Percentiles rank a stretch among this genome's conserved stretches.
Conservation (phyloP, 1,284 basidiomycete genomes). For the Heterobasidion irregulare region DNA sequence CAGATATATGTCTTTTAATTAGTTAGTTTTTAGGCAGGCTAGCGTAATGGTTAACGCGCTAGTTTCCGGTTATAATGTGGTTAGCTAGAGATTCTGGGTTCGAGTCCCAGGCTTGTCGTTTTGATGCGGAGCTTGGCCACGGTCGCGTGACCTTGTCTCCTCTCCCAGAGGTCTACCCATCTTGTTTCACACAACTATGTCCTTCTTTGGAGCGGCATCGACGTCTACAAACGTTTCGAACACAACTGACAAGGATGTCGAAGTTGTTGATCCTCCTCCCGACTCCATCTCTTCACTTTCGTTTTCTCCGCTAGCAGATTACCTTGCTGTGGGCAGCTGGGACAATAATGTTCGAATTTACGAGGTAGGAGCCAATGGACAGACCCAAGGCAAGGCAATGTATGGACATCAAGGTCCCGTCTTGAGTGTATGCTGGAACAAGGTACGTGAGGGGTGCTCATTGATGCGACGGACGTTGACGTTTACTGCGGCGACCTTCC, state of each 20-base stretch:
- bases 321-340: slow-evolving; percentile 73
- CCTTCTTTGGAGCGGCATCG: slow-evolving; percentile 30
- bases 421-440: slow-evolving; percentile 78
- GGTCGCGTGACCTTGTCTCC: neutral
- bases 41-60: slow-evolving; percentile 14
- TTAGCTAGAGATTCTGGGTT: slow-evolving; percentile 45
- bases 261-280: slow-evolving; percentile 63
- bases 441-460: slow-evolving; percentile 27
- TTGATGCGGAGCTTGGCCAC: slow-evolving; percentile 9
- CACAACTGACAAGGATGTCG: slow-evolving; percentile 55
- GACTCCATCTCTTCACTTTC: slow-evolving; percentile 69
- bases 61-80: slow-evolving; percentile 20
- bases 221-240: slow-evolving; percentile 17
- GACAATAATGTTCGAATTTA: slow-evolving; percentile 71
- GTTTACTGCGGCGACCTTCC: neutral
- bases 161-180: neutral
- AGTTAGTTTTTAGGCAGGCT: neutral
- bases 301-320: slow-evolving; percentile 60
- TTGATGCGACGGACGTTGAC: no score
- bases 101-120: slow-evolving; percentile 43
- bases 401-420: slow-evolving; percentile 81
- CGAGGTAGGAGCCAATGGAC: slow-evolving; percentile 47
- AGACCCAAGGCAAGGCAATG: slow-evolving; percentile 73
- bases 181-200: slow-evolving; percentile 23
- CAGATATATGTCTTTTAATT: neutral